These are phyloP conservation scores for Schwanniomyces vanrijiae DNA, from an alignment of 805 yeast species.

Conservation along the genomic window DNA sequence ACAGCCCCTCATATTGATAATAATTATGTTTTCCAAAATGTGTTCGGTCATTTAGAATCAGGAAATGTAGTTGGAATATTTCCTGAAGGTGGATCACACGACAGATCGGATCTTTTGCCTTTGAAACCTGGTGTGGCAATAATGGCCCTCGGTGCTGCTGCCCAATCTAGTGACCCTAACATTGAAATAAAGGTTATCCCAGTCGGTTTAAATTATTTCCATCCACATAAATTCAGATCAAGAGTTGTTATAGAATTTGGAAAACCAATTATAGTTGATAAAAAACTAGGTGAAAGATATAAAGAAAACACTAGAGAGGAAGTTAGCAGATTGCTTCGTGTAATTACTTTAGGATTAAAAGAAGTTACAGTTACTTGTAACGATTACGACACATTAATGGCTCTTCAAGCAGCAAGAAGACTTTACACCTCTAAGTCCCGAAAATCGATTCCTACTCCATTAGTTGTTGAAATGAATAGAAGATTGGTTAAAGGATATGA, in stretches of 20 bases:
- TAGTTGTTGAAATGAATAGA: conserved; percentile 44
- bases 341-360: conserved; percentile 32
- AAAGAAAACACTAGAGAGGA: conserved; percentile 22
- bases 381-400: conserved; percentile 43
- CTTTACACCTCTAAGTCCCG: conserved; percentile 35
- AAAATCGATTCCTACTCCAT: conserved; percentile 36
- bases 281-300: conserved; percentile 27
- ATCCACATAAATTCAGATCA: conserved; percentile 40
- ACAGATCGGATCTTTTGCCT: conserved; percentile 41
- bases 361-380: conserved; percentile 42
- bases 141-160: conserved; percentile 44
- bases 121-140: conserved; percentile 46
- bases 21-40: conserved; percentile 32
- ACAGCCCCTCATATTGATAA: conserved; percentile 42
- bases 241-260: conserved; percentile 45
- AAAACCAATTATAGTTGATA: conserved; percentile 36
- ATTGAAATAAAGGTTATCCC: conserved; percentile 36
- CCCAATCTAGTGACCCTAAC: conserved; percentile 21
- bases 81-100: conserved; percentile 48
- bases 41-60: conserved; percentile 34
- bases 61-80: conserved; percentile 39
- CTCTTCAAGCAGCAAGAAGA: conserved; percentile 43
- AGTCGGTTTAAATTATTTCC: conserved; percentile 43
- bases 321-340: conserved; percentile 26
- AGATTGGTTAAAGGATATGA: conserved; percentile 38